Conservation (phyloP, 2,329 filamentous ascomycete species). For the Arthroderma sp. region DNA sequence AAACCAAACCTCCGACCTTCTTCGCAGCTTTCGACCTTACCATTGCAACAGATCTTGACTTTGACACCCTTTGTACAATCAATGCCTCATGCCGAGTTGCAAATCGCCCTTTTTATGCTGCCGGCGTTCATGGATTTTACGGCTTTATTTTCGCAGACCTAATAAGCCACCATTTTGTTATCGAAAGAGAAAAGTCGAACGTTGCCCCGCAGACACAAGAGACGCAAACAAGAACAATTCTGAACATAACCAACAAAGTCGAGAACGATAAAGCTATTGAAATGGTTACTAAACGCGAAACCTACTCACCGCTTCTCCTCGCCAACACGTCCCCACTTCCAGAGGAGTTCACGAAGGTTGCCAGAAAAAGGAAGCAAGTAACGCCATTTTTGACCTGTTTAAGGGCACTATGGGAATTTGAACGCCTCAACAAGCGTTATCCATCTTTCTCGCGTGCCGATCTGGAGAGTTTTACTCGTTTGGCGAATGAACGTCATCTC, state of each 20-base stretch:
- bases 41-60: conserved; percentile 77
- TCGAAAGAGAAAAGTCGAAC: conserved; percentile 75
- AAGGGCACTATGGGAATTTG: conserved; percentile 81
- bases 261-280: conserved; percentile 63
- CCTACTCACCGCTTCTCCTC: conserved; percentile 79
- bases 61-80: conserved; percentile 59
- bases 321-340: conserved; percentile 64
- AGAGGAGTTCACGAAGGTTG: conserved; percentile 55
- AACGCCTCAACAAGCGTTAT: conserved; percentile 42
- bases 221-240: conserved; percentile 61
- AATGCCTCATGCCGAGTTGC: conserved; percentile 76
- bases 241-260: conserved; percentile 56
- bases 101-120: conserved; percentile 74
- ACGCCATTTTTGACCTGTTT: conserved; percentile 74
- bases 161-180: conserved; percentile 76
- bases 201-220: conserved; percentile 51
- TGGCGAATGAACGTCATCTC: conserved; percentile 66
- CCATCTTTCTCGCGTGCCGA: conserved; percentile 49
- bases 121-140: conserved; percentile 76
- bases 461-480: conserved; percentile 60
- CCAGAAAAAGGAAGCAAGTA: conserved; percentile 59
- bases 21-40: conserved; percentile 71
- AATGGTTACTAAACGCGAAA: conserved; percentile 79
- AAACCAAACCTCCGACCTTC: conserved; percentile 56
- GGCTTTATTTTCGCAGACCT: conserved; percentile 93